Base-by-base conservation (phyloP, 345 rosid species). In the Mallotus nudiflorus region DNA sequence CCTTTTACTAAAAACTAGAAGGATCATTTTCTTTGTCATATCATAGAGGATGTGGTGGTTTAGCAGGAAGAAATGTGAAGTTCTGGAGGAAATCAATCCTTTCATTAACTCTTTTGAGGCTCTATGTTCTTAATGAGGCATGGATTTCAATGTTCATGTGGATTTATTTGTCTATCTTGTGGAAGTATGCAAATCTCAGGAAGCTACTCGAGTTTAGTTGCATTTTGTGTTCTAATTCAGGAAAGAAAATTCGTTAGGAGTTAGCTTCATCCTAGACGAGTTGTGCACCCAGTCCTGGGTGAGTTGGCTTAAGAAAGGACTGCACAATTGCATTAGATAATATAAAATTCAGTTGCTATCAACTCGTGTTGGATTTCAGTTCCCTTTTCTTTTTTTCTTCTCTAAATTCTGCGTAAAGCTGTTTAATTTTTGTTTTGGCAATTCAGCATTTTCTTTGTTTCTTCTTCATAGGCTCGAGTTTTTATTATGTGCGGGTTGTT, bases 401-500 rank as follows among this genome's bases (percentile, higher is more conserved):
- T 27, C 15, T 27, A 12, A 12, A 10, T 25, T 10, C 25, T 54
- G 18, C 12, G 9, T 5, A 22, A 14, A 44, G 16, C 25, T 24
- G 13, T 63, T 63, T 24, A 25, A 61, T 61, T 19, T 44, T 62
- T 67, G 24, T 55, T 62, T 40, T 15, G 5, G 50, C 33, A 37
- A 60, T 51, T 68, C 29, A 48, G 67, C 62, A 53, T 70, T 70
- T 62, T 31, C 37, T 65, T 35, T 58, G 11, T 52, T 54, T 15
- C 45, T 59, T 33, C 6, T 65, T 13, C 46, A 42, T 54, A 61
- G 58, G 50, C 58, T 61, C 33, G 42, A 46, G 59, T n/a, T 28
- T 52, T 45, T 46, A 39, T 42, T 68, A 77, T 71, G 37, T 62
- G 52, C 9, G 62, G 76, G 69, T 66, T 54, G 29, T 22, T 54